Percentiles rank a stretch among this genome's conserved stretches.
Conservation (phyloP, 176 grass and related monocot genomes). For the Ensete glaucum region DNA sequence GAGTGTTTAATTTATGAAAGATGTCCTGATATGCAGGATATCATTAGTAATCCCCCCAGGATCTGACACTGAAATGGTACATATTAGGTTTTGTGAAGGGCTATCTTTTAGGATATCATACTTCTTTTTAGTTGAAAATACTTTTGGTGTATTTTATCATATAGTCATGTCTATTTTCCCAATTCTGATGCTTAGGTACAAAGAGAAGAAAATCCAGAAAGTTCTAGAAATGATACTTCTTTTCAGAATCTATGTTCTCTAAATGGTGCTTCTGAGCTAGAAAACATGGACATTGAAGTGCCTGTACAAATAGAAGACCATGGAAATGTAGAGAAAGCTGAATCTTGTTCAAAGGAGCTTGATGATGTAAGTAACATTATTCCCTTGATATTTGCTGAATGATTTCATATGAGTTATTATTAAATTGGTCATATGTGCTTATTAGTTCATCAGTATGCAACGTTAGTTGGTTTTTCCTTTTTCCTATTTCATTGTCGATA, state of each 20-base stretch:
- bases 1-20: constrained; percentile 23
- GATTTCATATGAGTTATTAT: too few species aligned
- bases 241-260: constrained; percentile 31
- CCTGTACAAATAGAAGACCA: constrained; percentile 58
- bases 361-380: constrained; percentile 60
- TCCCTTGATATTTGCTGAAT: not conserved
- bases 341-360: constrained; percentile 74
- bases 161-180: constrained; percentile 21
- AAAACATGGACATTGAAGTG: constrained; percentile 57
- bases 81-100: not conserved
- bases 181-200: constrained; percentile 40
- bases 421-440: not conserved
- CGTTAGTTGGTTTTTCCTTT: not conserved
- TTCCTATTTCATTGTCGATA: not conserved
- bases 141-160: not conserved
- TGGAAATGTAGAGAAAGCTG: constrained; percentile 80
- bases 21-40: constrained; percentile 50
- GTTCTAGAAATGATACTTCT: not conserved
- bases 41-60: constrained; percentile 37
- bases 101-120: not conserved
- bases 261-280: constrained; percentile 21
- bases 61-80: constrained; percentile 31
- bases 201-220: constrained; percentile 37
- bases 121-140: not conserved
- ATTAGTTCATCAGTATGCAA: not conserved